Evolutionary conservation across 495 filamentous ascomycete species (phyloP).

Genomic region (Collariella sp.): DNA sequence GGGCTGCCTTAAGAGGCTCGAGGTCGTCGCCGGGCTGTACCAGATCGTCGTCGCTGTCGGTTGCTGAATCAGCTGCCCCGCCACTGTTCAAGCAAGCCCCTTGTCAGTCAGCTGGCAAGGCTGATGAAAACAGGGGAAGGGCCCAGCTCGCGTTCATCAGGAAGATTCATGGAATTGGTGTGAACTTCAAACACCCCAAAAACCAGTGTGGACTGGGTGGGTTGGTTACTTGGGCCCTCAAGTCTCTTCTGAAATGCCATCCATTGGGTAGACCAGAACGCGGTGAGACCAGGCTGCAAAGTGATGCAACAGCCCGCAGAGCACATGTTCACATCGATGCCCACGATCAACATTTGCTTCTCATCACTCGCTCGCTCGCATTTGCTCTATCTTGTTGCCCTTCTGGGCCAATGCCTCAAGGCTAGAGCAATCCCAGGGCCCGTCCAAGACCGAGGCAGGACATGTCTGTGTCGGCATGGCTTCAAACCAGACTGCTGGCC

Average conservation of each 20-base stretch:
- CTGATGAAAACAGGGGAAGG: neutral
- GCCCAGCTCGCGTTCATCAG: neutral
- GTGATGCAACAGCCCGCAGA: no score
- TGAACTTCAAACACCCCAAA: neutral
- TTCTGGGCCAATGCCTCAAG: neutral
- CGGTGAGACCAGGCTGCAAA: no score
- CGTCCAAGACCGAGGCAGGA: neutral
- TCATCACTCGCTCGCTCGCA: neutral
- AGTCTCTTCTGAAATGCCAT: no score
- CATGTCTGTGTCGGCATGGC: neutral
- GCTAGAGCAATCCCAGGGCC: slow-evolving; percentile 4
- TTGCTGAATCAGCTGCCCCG: neutral
- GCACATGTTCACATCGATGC: no score
- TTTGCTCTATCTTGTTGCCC: slow-evolving; percentile 5
- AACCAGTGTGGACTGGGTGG: no score
- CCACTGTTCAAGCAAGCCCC: neutral
- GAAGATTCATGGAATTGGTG: neutral
- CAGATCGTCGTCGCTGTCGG: slow-evolving; percentile 30
- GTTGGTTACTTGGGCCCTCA: no score
- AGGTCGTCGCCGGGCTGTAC: slow-evolving; percentile 43
- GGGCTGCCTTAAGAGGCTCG: slow-evolving; percentile 37
- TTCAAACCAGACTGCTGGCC: neutral
- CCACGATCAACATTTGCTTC: neutral
- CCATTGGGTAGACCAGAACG: no score
- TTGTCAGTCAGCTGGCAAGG: neutral